Evolutionary conservation across 805 yeast genomes (phyloP), one percentile per base, ranked within the genome.

Genomic region (Starmerella floris): DNA sequence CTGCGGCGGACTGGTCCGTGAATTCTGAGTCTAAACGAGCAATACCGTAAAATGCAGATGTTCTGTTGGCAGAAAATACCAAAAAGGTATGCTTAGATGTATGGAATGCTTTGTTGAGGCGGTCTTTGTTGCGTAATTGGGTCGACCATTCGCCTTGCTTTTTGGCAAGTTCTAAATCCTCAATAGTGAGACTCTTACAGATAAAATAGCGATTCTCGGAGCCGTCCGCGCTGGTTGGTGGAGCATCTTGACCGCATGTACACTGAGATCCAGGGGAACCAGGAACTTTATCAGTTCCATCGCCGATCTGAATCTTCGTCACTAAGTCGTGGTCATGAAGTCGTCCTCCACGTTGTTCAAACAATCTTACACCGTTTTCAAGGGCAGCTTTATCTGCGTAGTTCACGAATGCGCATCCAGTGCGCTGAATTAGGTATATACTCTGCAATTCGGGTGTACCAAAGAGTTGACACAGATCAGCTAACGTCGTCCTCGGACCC

Each of bases 361-460:
- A 56, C 21, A 42, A 45, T 13, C 43, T 50, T 9, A 60, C 43
- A 5, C 58, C 67, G 15, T 51, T 58, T 23, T 52, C 54, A 16
- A 62, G 56, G 3, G 63, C 63, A 15, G 40, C 49, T n/a, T 44
- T 50, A 28, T 53, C 42, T 23, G 42, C 41, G 51, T 62, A 65
- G 47, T 65, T 65, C 32, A 65, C 64, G 45, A 65, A 65, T 4
- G 69, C 69, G 37, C 69, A 65, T 17, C 59, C 62, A 5, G 67
- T 61, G n/a, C 62, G 56, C 43, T 62, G 59, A 30, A 65, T 65
- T 42, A 65, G 46, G 41, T 63, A 64, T 32, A 65, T 58, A 37
- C 64, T 58, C 38, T 57, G 62, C 30, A 65, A 56, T 10, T 57
- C 57, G 9, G 58, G 56, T 21, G 62, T 54, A 2, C 65, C 68